Evolutionary conservation across 2,329 filamentous ascomycete species (phyloP).

Genomic region (Emergomyces africanus): DNA sequence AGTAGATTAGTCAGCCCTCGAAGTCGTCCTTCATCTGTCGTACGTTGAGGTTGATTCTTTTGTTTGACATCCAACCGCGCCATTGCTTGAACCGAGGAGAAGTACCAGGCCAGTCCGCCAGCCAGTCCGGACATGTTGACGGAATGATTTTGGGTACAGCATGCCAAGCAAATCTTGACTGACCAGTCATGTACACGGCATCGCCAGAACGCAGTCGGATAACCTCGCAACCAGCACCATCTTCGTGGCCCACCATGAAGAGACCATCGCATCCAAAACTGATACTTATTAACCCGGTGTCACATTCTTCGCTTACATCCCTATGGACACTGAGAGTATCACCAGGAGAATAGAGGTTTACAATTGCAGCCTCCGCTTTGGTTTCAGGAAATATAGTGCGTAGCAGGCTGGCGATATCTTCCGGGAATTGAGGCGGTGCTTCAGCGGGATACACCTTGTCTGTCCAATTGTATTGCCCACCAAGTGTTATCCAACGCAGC

Average conservation of each 20-base stretch:
- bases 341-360: slow-evolving; percentile 83
- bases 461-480: slow-evolving; percentile 95
- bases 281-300: slow-evolving; percentile 67
- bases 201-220: slow-evolving; percentile 71
- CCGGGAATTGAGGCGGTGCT: slow-evolving; percentile 58
- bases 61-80: slow-evolving; percentile 77
- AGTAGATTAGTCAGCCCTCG: neutral
- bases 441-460: slow-evolving; percentile 63
- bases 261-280: slow-evolving; percentile 83
- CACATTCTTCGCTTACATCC: slow-evolving; percentile 77
- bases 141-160: slow-evolving; percentile 78
- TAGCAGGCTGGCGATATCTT: slow-evolving; percentile 57
- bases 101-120: slow-evolving; percentile 59
- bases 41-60: slow-evolving; percentile 85
- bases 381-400: slow-evolving; percentile 62
- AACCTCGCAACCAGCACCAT: slow-evolving; percentile 28
- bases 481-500: slow-evolving; percentile 86
- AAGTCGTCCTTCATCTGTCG: slow-evolving; percentile 55
- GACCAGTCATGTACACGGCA: slow-evolving; percentile 75
- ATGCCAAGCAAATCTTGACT: slow-evolving; percentile 84
- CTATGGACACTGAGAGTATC: slow-evolving; percentile 89
- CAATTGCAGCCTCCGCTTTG: slow-evolving; percentile 73
- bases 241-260: slow-evolving; percentile 66
- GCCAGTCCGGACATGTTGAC: slow-evolving; percentile 61
- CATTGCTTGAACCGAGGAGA: slow-evolving; percentile 47